Evolutionary conservation across 306 rosid genomes (phyloP).

Genomic region (Cicer yamashitae): DNA sequence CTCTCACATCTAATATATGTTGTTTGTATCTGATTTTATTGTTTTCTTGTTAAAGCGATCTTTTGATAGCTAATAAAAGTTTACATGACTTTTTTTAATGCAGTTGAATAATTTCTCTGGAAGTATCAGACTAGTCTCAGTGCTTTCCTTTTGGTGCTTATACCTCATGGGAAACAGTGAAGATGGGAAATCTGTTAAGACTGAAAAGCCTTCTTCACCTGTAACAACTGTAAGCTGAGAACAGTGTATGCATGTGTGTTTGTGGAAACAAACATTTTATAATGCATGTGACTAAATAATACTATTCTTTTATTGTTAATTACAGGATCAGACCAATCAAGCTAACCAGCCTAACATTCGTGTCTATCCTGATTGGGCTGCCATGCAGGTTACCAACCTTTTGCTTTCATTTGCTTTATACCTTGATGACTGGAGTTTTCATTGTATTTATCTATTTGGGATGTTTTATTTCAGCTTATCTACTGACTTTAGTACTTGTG

Average conservation of each 20-base stretch:
- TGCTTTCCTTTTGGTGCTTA: slow-evolving; percentile 42
- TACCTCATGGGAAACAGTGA: slow-evolving; percentile 76
- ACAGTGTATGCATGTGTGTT: slow-evolving; percentile 18
- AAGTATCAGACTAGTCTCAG: slow-evolving; percentile 20
- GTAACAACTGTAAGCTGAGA: slow-evolving; percentile 62
- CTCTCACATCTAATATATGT: slow-evolving; percentile 9
- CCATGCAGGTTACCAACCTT: slow-evolving; percentile 82
- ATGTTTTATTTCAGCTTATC: background rate
- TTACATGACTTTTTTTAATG: slow-evolving; percentile 37
- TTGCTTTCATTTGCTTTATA: slow-evolving; percentile 29
- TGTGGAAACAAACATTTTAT: background rate
- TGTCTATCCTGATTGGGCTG: slow-evolving; percentile 92
- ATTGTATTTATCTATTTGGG: background rate
- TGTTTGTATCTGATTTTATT: slow-evolving; percentile 27
- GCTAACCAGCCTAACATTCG: slow-evolving; percentile 62
- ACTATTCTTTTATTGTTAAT: slow-evolving; percentile 25
- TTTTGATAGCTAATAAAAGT: slow-evolving; percentile 20
- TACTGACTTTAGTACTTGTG: background rate
- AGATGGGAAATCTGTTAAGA: slow-evolving; percentile 68
- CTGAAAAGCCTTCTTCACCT: slow-evolving; percentile 76
- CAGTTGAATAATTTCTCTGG: slow-evolving; percentile 44
- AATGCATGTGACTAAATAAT: slow-evolving; percentile 28
- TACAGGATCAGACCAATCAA: slow-evolving; percentile 70
- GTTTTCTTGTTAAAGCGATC: slow-evolving; percentile 17
- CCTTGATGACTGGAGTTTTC: background rate